Conservation (phyloP, 2,329 filamentous ascomycete species). For the Cercospora berteroae region DNA sequence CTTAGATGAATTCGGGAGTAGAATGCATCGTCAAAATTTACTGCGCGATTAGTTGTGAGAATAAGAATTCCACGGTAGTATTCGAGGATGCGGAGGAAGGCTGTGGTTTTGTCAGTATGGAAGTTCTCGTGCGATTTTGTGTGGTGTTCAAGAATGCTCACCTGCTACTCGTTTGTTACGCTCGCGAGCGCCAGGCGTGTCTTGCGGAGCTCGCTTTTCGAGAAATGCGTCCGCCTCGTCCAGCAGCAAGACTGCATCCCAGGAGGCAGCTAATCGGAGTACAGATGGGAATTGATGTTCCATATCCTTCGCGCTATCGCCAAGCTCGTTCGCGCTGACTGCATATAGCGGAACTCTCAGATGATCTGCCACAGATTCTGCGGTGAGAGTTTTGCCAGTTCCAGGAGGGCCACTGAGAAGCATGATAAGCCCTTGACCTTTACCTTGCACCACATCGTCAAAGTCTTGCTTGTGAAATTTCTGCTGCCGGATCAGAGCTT, state of each 20-base stretch:
- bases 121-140: not conserved
- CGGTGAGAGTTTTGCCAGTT: slow-evolving; percentile 31
- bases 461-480: slow-evolving; percentile 18
- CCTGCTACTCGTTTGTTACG: slow-evolving; percentile 28
- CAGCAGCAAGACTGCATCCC: slow-evolving; percentile 39
- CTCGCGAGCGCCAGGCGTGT: slow-evolving; percentile 15
- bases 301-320: slow-evolving; percentile 23
- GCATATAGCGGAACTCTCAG: slow-evolving; percentile 15
- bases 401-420: slow-evolving; percentile 31
- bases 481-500: slow-evolving; percentile 21
- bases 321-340: slow-evolving; percentile 19
- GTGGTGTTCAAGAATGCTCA: slow-evolving; percentile 13
- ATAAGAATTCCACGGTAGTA: slow-evolving; percentile 43
- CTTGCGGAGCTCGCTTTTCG: slow-evolving; percentile 13
- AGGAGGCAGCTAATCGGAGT: slow-evolving; percentile 24
- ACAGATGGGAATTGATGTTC: slow-evolving; percentile 23
- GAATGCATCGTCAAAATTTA: slow-evolving; percentile 40
- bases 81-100: slow-evolving; percentile 40
- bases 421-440: slow-evolving; percentile 28
- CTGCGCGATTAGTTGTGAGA: slow-evolving; percentile 41
- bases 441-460: slow-evolving; percentile 26
- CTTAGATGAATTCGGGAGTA: slow-evolving; percentile 38
- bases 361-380: slow-evolving; percentile 22
- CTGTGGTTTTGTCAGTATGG: slow-evolving; percentile 1
- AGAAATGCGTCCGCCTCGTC: slow-evolving; percentile 44